Conservation (phyloP, 2,329 filamentous ascomycete species). For the Penicillium sp. region DNA sequence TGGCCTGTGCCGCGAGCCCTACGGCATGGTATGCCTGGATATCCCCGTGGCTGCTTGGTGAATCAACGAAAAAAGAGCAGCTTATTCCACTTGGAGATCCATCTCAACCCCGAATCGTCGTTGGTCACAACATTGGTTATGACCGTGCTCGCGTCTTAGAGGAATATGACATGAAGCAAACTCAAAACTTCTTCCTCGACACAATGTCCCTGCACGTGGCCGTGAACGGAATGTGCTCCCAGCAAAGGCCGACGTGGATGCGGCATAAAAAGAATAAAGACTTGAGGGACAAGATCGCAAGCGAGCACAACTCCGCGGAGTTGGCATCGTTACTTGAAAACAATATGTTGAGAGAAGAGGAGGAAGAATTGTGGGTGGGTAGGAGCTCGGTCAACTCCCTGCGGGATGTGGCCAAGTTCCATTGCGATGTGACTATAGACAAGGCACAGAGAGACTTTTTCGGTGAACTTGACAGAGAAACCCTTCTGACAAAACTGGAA, state of each 20-base stretch:
- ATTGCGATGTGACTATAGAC: constrained; percentile 88
- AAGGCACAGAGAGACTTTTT: constrained; percentile 88
- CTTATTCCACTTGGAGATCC: constrained; percentile 86
- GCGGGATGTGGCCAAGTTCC: constrained; percentile 93
- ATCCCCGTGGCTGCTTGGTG: constrained; percentile 89
- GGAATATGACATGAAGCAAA: constrained; percentile 84
- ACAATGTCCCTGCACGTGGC: constrained; percentile 99
- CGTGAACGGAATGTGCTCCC: constrained; percentile 98
- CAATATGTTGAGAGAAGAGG: constrained; percentile 72
- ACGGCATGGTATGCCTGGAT: constrained; percentile 97
- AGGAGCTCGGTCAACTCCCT: constrained; percentile 94
- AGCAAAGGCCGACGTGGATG: constrained; percentile 96
- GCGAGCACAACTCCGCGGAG: constrained; percentile 71
- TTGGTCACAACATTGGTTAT: constrained; percentile 96
- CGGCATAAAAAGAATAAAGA: constrained; percentile 91
- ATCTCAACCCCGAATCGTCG: constrained; percentile 71
- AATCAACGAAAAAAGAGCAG: constrained; percentile 76
- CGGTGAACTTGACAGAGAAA: constrained; percentile 74
- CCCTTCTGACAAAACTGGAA: constrained; percentile 72
- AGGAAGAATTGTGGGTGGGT: constrained; percentile 95
- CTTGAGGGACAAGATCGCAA: constrained; percentile 76
- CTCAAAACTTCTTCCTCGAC: constrained; percentile 85
- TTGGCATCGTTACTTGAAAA: constrained; percentile 72
- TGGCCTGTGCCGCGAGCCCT: constrained; percentile 91
- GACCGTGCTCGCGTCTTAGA: constrained; percentile 86